phyloP scores from a whole-genome alignment of 2,329 filamentous ascomycete genomes.

The Coleophoma crateriformis region DNA sequence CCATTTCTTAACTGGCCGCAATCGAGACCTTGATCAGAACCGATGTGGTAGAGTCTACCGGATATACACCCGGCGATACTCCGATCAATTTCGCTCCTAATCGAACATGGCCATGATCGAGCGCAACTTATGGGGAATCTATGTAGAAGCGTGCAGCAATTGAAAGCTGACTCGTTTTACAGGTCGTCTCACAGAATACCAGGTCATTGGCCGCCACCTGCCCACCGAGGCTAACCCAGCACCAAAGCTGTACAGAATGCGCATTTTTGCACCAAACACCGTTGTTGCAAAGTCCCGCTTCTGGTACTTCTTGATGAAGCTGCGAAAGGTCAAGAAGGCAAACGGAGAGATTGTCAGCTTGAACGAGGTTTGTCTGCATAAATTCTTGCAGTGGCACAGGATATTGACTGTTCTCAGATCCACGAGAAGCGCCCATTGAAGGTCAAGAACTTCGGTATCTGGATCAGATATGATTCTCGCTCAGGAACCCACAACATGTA shows the following conservation, averaged over 20 bases:
- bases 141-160: too few relatives aligned
- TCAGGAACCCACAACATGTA: constrained; percentile 99
- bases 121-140: too few relatives aligned
- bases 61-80: too few relatives aligned
- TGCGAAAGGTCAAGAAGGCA: constrained; percentile 99
- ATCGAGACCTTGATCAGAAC: too few relatives aligned
- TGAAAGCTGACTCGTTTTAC: constrained; percentile 29
- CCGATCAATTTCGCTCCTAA: too few relatives aligned
- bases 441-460: constrained; percentile 99
- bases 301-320: constrained; percentile 99
- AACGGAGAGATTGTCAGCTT: constrained; percentile 98
- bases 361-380: constrained; percentile 70
- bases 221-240: constrained; percentile 95
- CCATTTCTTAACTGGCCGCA: too few relatives aligned
- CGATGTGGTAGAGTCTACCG: too few relatives aligned
- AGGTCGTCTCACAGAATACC: constrained; percentile 99
- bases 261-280: constrained; percentile 96
- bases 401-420: constrained; percentile 53
- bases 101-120: too few relatives aligned
- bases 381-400: constrained; percentile 1
- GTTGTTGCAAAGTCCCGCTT: constrained; percentile 99
- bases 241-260: constrained; percentile 99
- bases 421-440: constrained; percentile 98
- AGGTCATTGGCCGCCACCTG: constrained; percentile 99
- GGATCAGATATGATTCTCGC: constrained; percentile 99